Percentiles rank a stretch among this genome's conserved stretches.
Evolutionary conservation across 208 protist genomes (phyloP).

Genomic region (Acanthamoeba royreba): DNA sequence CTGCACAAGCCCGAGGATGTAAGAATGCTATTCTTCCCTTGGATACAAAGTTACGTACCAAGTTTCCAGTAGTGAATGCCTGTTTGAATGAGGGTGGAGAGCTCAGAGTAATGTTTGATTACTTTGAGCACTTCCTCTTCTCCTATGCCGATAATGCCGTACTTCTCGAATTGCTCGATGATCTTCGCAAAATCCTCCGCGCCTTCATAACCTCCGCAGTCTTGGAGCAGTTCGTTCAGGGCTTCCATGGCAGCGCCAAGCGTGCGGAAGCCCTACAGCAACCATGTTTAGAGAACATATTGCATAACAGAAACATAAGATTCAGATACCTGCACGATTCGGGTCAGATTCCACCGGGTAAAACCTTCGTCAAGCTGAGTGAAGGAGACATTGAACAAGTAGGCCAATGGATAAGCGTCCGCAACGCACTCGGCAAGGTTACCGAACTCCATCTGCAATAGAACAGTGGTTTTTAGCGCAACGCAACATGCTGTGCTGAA

Average conservation of each 20-base stretch:
- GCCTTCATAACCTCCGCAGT: background rate
- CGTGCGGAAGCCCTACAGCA: background rate
- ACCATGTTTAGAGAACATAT: background rate
- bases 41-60: background rate
- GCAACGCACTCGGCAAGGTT: background rate
- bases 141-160: background rate
- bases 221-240: background rate
- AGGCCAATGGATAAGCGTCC: conserved; percentile 14
- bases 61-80: conserved; percentile 7
- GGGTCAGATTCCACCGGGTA: background rate
- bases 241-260: background rate
- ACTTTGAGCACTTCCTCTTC: conserved; percentile 32
- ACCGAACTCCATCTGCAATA: background rate
- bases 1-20: background rate
- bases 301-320: background rate
- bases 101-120: background rate
- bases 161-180: background rate
- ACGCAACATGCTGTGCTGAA: background rate
- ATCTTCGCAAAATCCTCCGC: background rate
- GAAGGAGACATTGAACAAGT: background rate
- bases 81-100: background rate
- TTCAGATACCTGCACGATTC: background rate
- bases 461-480: background rate
- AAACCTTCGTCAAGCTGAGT: background rate
- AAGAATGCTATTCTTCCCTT: background rate